Evolutionary conservation across 208 protist species (phyloP).

Genomic region (Leishmania tarentolae): DNA sequence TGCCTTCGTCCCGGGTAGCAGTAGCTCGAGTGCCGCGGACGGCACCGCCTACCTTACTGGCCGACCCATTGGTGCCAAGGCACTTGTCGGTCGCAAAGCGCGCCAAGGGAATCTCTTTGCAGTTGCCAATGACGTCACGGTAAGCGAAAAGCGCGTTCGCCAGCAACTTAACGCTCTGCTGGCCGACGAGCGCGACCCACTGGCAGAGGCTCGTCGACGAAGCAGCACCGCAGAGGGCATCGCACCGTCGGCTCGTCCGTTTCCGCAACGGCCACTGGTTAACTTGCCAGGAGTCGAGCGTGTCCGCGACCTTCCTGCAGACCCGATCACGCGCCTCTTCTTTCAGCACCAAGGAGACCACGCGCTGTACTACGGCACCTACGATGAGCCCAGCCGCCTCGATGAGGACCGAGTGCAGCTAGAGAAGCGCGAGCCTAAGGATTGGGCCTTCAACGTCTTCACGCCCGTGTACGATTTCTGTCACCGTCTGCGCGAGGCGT

Average conservation of each 20-base stretch:
- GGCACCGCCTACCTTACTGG: slow-evolving; percentile 2
- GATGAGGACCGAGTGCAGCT: slow-evolving; percentile 87
- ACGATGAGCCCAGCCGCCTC: slow-evolving; percentile 69
- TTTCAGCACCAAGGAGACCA: slow-evolving; percentile 93
- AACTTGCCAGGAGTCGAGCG: slow-evolving; percentile 86
- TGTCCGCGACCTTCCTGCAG: slow-evolving; percentile 79
- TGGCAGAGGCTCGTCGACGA: slow-evolving; percentile 20
- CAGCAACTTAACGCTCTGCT: slow-evolving; percentile 83
- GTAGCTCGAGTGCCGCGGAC: slow-evolving; percentile 13
- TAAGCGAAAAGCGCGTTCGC: slow-evolving; percentile 69
- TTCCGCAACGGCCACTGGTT: slow-evolving; percentile 62
- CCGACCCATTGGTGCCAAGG: slow-evolving; percentile 22
- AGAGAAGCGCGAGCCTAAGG: slow-evolving; percentile 73
- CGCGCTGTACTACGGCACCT: slow-evolving; percentile 91
- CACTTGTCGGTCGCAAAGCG: slow-evolving; percentile 51
- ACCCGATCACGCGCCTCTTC: slow-evolving; percentile 92
- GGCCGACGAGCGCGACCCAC: slow-evolving; percentile 68
- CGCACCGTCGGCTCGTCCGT: slow-evolving; percentile 18
- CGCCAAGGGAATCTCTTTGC: slow-evolving; percentile 81
- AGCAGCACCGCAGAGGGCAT: slow-evolving; percentile 5
- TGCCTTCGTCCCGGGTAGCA: slow-evolving; percentile 30
- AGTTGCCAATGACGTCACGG: slow-evolving; percentile 63
- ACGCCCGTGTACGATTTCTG: slow-evolving; percentile 91
- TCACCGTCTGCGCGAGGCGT: slow-evolving; percentile 85
- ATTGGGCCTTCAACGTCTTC: slow-evolving; percentile 79